A percentile compares a stretch with the other conserved stretches of the same genome.
phyloP scores from a whole-genome alignment of 2,329 filamentous ascomycete genomes.

The Trichoderma harzianum region DNA sequence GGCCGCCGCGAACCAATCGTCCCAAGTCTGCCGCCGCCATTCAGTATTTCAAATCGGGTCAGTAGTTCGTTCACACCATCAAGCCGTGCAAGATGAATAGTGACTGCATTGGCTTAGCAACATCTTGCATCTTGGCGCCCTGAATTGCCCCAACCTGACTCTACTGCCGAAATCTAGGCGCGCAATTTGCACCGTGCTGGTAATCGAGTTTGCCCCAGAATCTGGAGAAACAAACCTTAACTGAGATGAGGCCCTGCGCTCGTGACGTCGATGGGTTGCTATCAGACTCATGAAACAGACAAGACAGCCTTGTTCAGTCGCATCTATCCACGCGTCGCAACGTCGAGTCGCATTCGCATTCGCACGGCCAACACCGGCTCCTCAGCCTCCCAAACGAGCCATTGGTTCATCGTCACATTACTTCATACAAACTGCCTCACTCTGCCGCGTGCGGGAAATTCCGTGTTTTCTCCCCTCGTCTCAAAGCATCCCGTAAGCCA shows the following conservation, averaged over 20 bases:
- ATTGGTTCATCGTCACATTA: neutral
- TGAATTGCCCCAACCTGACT: neutral
- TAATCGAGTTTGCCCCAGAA: no score
- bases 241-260: neutral
- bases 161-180: neutral
- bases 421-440: neutral
- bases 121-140: neutral
- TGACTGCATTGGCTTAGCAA: neutral
- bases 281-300: neutral
- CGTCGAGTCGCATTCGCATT: neutral
- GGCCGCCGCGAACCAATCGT: neutral
- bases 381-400: neutral
- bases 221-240: neutral
- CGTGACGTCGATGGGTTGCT: neutral
- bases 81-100: neutral
- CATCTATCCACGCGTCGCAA: neutral
- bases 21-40: neutral
- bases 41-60: neutral
- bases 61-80: neutral
- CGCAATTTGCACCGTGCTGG: neutral
- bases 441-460: neutral
- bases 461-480: neutral
- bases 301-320: neutral
- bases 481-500: neutral
- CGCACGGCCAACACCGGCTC: neutral